Conservation (phyloP, 805 yeast genomes). For the Candida insectorum region DNA sequence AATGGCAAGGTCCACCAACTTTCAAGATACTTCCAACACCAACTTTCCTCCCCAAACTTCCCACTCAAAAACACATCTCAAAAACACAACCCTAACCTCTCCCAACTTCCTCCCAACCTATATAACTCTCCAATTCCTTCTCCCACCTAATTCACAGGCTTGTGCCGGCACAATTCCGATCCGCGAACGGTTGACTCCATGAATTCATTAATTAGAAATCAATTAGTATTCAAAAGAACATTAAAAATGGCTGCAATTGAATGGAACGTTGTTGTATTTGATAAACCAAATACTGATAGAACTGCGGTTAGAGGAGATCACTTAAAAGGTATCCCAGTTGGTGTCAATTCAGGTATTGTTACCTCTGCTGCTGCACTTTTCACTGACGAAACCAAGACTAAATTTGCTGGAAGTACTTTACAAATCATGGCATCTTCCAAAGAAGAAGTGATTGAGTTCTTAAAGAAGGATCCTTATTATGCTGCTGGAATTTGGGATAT, state of each 20-base stretch:
- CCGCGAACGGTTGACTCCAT: too few relatives aligned
- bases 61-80: too few relatives aligned
- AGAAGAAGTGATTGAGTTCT: constrained; percentile 62
- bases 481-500: constrained; percentile 75
- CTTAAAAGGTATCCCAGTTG: constrained; percentile 23
- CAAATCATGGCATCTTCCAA: constrained; percentile 61
- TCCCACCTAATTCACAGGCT: too few relatives aligned
- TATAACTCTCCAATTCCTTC: too few relatives aligned
- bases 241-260: constrained; percentile 35
- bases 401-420: constrained; percentile 67
- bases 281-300: constrained; percentile 64
- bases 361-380: constrained; percentile 43
- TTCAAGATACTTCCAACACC: too few relatives aligned
- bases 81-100: too few relatives aligned
- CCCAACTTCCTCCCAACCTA: too few relatives aligned
- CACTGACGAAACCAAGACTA: constrained; percentile 38
- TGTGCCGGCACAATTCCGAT: too few relatives aligned
- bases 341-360: constrained; percentile 35
- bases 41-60: too few relatives aligned
- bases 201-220: neutral
- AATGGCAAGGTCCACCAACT: too few relatives aligned
- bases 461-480: constrained; percentile 62
- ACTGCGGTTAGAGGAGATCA: constrained; percentile 51
- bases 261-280: constrained; percentile 68
- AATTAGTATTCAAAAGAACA: constrained; percentile 10